These are phyloP conservation scores for Termitomyces sp. DNA, from an alignment of 768 basidiomycete genomes.

Conservation along the genomic window DNA sequence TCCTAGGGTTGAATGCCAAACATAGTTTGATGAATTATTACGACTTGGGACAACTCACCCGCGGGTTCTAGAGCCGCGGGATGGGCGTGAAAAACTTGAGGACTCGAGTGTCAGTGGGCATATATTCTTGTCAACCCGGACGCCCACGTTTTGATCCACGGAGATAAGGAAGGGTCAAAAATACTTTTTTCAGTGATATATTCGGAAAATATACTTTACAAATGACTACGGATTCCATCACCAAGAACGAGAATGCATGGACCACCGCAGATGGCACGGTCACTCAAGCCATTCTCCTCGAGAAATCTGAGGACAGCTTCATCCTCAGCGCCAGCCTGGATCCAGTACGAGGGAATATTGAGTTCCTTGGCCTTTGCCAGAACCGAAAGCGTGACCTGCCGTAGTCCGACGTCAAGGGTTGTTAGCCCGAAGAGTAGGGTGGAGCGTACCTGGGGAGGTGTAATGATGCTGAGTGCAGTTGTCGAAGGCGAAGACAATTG, in stretches of 20 bases:
- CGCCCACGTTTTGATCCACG: too few species aligned
- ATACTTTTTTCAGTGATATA: not conserved
- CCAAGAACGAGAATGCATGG: conserved; percentile 81
- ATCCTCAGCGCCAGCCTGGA: conserved; percentile 86
- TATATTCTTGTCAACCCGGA: too few species aligned
- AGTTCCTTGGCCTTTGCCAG: conserved; percentile 64
- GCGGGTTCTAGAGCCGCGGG: conserved; percentile 9
- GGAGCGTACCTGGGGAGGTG: conserved; percentile 56
- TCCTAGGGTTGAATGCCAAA: conserved; percentile 5
- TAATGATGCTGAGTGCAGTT: conserved; percentile 77
- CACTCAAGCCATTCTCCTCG: conserved; percentile 53
- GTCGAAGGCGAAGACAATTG: conserved; percentile 54
- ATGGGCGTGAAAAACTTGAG: not conserved
- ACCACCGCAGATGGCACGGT: conserved; percentile 74
- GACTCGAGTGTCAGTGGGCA: not conserved
- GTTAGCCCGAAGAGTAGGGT: not conserved
- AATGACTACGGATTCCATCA: conserved; percentile 41
- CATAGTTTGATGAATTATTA: conserved; percentile 5
- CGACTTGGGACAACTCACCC: not conserved
- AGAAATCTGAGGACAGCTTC: conserved; percentile 58
- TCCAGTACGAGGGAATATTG: conserved; percentile 76
- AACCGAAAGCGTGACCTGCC: conserved; percentile 63
- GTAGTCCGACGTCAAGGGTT: not conserved
- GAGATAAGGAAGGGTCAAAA: conserved; percentile 5
- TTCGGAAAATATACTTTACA: conserved; percentile 14